These are phyloP conservation scores for Lodderomyces oxycetoniae DNA, from an alignment of 1,139 yeast genomes.

Conservation along the genomic window DNA sequence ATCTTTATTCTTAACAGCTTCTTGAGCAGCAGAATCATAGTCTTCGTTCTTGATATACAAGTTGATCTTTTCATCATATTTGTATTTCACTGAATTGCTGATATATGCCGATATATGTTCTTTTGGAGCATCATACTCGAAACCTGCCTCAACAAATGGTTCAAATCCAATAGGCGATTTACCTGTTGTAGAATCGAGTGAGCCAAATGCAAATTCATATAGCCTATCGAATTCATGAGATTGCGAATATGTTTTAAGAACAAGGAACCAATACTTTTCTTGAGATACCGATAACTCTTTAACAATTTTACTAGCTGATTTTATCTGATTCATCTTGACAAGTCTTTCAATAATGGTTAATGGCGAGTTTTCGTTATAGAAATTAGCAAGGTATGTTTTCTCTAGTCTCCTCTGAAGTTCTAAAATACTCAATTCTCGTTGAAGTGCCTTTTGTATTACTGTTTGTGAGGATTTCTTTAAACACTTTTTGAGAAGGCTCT, in stretches of 20 bases:
- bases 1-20: slow-evolving; percentile 57
- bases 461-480: slow-evolving; percentile 18
- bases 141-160: slow-evolving; percentile 53
- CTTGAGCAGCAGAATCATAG: slow-evolving; percentile 51
- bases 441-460: slow-evolving; percentile 28
- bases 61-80: slow-evolving; percentile 41
- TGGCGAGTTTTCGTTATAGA: slow-evolving; percentile 48
- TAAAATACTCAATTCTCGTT: slow-evolving; percentile 48
- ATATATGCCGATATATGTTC: slow-evolving; percentile 36
- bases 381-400: slow-evolving; percentile 51
- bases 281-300: slow-evolving; percentile 62
- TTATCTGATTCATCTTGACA: slow-evolving; percentile 53
- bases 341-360: slow-evolving; percentile 52
- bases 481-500: slow-evolving; percentile 22
- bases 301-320: slow-evolving; percentile 51
- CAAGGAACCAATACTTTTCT: slow-evolving; percentile 60
- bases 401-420: slow-evolving; percentile 51
- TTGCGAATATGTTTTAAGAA: slow-evolving; percentile 50
- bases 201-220: slow-evolving; percentile 38
- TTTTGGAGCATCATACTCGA: slow-evolving; percentile 46
- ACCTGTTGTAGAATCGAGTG: slow-evolving; percentile 22
- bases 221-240: slow-evolving; percentile 61
- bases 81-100: slow-evolving; percentile 27
- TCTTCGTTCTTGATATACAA: slow-evolving; percentile 53
- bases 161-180: slow-evolving; percentile 74